Percentiles rank a stretch among this genome's conserved stretches.
Evolutionary conservation across 192 early-diverging fungal genomes (phyloP).

Genomic region (Mortierella hygrophila): DNA sequence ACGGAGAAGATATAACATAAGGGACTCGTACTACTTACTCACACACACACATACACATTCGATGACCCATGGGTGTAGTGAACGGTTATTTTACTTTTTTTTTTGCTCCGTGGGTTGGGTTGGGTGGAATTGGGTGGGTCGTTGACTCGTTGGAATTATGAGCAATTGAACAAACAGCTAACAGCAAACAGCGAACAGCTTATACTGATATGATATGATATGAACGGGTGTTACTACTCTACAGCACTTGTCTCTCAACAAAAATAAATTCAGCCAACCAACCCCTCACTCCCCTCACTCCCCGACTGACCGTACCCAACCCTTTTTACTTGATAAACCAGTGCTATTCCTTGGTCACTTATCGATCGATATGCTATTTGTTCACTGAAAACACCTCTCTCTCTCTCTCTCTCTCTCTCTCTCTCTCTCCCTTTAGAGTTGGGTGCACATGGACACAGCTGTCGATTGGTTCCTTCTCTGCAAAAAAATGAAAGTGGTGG

Average conservation of each 20-base stretch:
- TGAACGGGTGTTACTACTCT: too few relatives aligned
- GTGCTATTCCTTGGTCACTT: neutral
- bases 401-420: too few relatives aligned
- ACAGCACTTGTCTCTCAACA: too few relatives aligned
- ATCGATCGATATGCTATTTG: neutral
- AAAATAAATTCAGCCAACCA: too few relatives aligned
- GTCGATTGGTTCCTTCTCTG: conserved; percentile 19
- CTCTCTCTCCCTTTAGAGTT: neutral
- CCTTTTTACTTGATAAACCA: too few relatives aligned
- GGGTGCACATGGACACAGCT: conserved; percentile 21
- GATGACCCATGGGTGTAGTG: too few relatives aligned
- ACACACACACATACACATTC: neutral
- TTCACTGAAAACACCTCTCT: neutral
- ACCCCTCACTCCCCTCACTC: too few relatives aligned
- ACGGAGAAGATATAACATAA: too few relatives aligned
- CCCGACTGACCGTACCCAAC: too few relatives aligned
- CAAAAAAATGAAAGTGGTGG: neutral
- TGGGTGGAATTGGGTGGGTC: neutral
- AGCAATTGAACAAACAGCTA: conserved; percentile 1
- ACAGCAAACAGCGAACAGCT: neutral
- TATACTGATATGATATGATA: too few relatives aligned
- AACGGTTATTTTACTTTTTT: neutral
- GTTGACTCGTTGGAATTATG: too few relatives aligned
- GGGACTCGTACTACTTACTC: neutral
- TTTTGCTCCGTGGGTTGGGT: neutral